These are phyloP conservation scores for Bruguiera parviflora DNA, from an alignment of 345 rosid genomes.

Conservation along the genomic window DNA sequence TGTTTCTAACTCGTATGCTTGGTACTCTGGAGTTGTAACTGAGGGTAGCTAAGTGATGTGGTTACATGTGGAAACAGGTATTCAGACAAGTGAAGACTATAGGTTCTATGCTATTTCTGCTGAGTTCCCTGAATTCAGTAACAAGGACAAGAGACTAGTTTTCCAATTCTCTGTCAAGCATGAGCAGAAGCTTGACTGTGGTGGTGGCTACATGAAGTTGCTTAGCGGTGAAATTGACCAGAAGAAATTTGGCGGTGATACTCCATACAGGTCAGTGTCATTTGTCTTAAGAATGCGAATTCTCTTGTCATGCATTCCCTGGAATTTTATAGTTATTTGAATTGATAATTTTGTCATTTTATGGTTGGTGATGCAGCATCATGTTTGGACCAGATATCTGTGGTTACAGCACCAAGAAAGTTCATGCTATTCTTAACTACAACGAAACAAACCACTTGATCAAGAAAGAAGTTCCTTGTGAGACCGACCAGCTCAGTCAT, in stretches of 20 bases:
- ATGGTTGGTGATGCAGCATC: constrained; percentile 51
- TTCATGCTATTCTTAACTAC: constrained; percentile 94
- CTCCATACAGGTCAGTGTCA: constrained; percentile 68
- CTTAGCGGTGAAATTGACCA: constrained; percentile 87
- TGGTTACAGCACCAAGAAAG: constrained; percentile 97
- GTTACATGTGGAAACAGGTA: constrained; percentile 45
- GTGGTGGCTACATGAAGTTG: constrained; percentile 99
- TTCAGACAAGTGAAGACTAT: constrained; percentile 96
- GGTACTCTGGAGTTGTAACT: too few species aligned
- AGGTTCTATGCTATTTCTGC: constrained; percentile 98
- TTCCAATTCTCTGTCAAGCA: constrained; percentile 98
- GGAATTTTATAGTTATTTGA: neutral
- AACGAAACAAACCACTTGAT: constrained; percentile 73
- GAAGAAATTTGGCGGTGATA: constrained; percentile 95
- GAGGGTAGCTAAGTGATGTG: neutral
- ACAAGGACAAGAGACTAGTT: constrained; percentile 84
- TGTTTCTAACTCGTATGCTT: too few species aligned
- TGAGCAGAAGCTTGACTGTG: constrained; percentile 99
- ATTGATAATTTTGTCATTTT: constrained; percentile 8
- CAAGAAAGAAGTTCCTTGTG: constrained; percentile 98
- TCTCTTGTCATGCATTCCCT: neutral
- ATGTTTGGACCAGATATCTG: constrained; percentile 99
- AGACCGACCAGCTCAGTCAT: constrained; percentile 96
- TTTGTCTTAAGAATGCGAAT: neutral
- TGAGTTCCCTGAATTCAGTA: constrained; percentile 85